phyloP scores from a whole-genome alignment of 2,329 filamentous ascomycete genomes.

The Pezicula neosporulosa region DNA sequence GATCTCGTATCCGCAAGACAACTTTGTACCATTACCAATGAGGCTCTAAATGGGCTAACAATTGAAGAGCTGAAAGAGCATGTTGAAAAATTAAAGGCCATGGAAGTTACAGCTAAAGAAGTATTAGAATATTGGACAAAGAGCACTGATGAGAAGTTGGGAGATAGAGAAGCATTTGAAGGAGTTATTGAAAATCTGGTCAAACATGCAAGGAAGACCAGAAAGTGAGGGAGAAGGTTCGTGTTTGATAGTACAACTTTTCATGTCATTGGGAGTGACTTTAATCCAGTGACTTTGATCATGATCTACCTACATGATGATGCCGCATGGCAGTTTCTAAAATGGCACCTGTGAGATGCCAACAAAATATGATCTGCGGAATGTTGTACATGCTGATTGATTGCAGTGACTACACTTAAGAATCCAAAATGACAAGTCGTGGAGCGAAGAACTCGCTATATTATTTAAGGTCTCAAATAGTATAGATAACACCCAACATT shows the following conservation, averaged over 20 bases:
- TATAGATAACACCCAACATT: too few relatives aligned
- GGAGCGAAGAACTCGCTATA: too few relatives aligned
- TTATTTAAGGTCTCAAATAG: too few relatives aligned
- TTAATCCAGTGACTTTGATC: neutral
- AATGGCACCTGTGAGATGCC: too few relatives aligned
- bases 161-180: constrained; percentile 91
- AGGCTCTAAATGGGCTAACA: constrained; percentile 76
- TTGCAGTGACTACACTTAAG: too few relatives aligned
- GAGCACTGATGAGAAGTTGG: constrained; percentile 78
- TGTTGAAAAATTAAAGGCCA: constrained; percentile 62
- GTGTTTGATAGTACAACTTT: neutral
- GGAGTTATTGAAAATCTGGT: constrained; percentile 96
- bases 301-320: too few relatives aligned
- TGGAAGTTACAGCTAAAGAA: constrained; percentile 70
- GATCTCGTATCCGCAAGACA: constrained; percentile 77
- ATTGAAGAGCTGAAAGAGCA: constrained; percentile 73
- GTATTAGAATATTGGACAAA: constrained; percentile 87
- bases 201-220: constrained; percentile 81
- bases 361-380: too few relatives aligned
- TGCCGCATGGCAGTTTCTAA: too few relatives aligned
- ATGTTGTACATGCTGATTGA: too few relatives aligned
- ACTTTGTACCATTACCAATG: constrained; percentile 79
- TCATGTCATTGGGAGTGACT: too few relatives aligned
- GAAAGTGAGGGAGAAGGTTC: constrained; percentile 52
- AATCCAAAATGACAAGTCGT: too few relatives aligned